A percentile compares a stretch with the other conserved stretches of the same genome.
These are phyloP conservation scores for Arthroderma sp. DNA, from an alignment of 2,329 filamentous ascomycete species.

Conservation along the genomic window DNA sequence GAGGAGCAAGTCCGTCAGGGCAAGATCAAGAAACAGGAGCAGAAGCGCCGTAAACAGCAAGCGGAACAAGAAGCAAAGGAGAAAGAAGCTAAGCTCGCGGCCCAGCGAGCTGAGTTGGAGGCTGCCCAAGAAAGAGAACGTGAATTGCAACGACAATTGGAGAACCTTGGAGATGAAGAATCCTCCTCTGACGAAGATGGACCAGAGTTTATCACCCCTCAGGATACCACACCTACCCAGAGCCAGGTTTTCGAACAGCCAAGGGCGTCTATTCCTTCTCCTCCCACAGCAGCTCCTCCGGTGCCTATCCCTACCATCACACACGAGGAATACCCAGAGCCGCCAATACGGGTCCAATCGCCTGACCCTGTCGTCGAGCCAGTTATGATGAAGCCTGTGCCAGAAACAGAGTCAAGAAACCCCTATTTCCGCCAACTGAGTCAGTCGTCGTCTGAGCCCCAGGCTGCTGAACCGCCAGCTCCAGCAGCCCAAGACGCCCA, in stretches of 20 bases:
- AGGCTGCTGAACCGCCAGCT: conserved; percentile 35
- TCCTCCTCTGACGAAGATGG: conserved; percentile 66
- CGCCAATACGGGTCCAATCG: not conserved
- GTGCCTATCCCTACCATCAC: conserved; percentile 6
- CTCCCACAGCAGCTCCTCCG: conserved; percentile 24
- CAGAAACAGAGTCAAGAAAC: conserved; percentile 74
- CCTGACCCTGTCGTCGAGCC: conserved; percentile 37
- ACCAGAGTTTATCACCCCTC: conserved; percentile 55
- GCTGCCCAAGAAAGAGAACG: conserved; percentile 80
- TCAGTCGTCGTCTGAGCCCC: conserved; percentile 47
- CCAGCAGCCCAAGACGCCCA: conserved; percentile 40
- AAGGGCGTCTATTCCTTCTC: conserved; percentile 19
- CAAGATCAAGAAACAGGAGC: conserved; percentile 92
- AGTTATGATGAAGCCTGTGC: conserved; percentile 24
- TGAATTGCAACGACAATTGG: conserved; percentile 77
- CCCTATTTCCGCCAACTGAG: conserved; percentile 88
- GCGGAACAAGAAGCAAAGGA: conserved; percentile 76
- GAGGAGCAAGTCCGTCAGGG: conserved; percentile 89
- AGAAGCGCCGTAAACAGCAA: conserved; percentile 84
- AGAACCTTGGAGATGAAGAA: conserved; percentile 61
- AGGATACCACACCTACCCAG: conserved; percentile 47
- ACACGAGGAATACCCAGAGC: conserved; percentile 6
- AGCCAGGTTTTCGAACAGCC: conserved; percentile 42
- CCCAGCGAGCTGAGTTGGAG: conserved; percentile 82
- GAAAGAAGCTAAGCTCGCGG: conserved; percentile 71